phyloP scores from a whole-genome alignment of 805 yeast genomes.

The Ogataea kodamae region DNA sequence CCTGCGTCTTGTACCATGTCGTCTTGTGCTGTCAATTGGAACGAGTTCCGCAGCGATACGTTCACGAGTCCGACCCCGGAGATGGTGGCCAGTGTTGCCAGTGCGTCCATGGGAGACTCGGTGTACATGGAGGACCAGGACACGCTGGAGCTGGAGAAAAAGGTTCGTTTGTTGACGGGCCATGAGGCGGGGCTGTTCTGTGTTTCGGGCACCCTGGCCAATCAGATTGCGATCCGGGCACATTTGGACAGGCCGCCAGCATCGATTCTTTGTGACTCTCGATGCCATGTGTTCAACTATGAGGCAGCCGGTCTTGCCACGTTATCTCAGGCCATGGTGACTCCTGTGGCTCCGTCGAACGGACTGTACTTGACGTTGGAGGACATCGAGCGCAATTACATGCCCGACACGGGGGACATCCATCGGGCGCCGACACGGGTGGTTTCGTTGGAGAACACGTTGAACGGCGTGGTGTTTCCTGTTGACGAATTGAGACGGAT shows the following conservation, averaged over 20 bases:
- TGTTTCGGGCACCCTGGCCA: conserved; percentile 86
- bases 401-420: conserved; percentile 75
- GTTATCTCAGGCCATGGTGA: conserved; percentile 88
- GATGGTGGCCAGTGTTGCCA: conserved; percentile 60
- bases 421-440: conserved; percentile 87
- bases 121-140: conserved; percentile 83
- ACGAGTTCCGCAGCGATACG: conserved; percentile 74
- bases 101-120: conserved; percentile 73
- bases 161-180: conserved; percentile 67
- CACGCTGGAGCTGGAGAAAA: conserved; percentile 59
- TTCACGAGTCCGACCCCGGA: conserved; percentile 81
- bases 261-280: conserved; percentile 78
- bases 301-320: conserved; percentile 94
- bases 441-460: conserved; percentile 81
- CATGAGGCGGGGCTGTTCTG: conserved; percentile 80
- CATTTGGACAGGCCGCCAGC: conserved; percentile 80
- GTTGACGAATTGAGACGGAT: conserved; percentile 71
- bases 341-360: conserved; percentile 74
- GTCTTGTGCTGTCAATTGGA: conserved; percentile 25
- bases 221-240: conserved; percentile 79
- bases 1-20: conserved; percentile 9
- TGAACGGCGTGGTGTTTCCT: conserved; percentile 81
- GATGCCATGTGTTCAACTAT: conserved; percentile 77
- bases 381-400: conserved; percentile 61
- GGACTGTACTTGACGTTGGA: conserved; percentile 76